A percentile compares a stretch with the other conserved stretches of the same genome.
These are phyloP conservation scores for Scheffersomyces illinoinensis DNA, from an alignment of 1,139 yeast genomes.

Conservation along the genomic window DNA sequence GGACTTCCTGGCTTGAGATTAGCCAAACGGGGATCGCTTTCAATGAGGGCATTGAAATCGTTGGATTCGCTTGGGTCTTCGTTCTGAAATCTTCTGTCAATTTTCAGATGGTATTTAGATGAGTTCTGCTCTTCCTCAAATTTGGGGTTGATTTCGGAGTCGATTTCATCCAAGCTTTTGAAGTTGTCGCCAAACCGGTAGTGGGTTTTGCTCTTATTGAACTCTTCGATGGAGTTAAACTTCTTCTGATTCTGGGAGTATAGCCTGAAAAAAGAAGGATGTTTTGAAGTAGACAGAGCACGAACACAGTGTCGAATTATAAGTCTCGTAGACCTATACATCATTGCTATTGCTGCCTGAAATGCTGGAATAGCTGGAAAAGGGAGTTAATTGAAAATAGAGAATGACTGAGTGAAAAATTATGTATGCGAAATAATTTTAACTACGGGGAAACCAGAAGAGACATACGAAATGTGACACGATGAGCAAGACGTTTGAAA, in stretches of 20 bases:
- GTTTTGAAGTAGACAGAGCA: neutral
- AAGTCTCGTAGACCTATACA: neutral
- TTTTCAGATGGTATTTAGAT: constrained; percentile 8
- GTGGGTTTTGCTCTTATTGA: constrained; percentile 37
- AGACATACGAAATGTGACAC: neutral
- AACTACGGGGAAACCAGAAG: neutral
- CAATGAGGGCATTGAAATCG: constrained; percentile 26
- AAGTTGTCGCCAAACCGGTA: constrained; percentile 33
- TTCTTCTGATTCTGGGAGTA: neutral
- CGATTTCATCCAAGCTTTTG: constrained; percentile 22
- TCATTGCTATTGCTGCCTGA: neutral
- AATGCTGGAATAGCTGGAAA: neutral
- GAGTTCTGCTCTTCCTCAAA: constrained; percentile 3
- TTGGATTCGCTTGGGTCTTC: constrained; percentile 8
- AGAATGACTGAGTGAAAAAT: neutral
- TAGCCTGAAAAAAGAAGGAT: neutral
- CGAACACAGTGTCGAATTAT: neutral
- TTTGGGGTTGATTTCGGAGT: constrained; percentile 11
- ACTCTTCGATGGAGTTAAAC: constrained; percentile 33
- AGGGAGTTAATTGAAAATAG: neutral
- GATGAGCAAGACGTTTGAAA: neutral
- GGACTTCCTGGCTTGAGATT: constrained; percentile 33
- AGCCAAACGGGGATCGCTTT: constrained; percentile 36
- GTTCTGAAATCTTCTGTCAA: constrained; percentile 11
- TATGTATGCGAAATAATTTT: neutral